phyloP scores from a whole-genome alignment of 1,139 yeast species.

The Saccharomyces pastorianus region DNA sequence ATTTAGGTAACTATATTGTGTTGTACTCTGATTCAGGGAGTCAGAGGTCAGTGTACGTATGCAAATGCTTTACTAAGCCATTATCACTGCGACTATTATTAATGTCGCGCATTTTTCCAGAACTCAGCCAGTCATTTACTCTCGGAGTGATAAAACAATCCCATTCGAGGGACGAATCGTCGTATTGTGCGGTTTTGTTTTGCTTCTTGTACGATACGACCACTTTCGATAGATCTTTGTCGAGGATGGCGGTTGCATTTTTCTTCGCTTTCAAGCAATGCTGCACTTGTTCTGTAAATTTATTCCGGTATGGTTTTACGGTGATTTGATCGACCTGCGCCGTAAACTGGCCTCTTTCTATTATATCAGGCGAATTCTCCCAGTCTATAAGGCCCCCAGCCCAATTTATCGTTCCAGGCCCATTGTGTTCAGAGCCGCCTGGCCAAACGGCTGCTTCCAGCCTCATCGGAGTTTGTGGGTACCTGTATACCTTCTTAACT shows the following conservation, averaged over 20 bases:
- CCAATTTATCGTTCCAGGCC: slow-evolving; percentile 80
- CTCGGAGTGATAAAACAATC: slow-evolving; percentile 1
- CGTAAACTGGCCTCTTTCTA: slow-evolving; percentile 24
- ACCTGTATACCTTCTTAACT: slow-evolving; percentile 33
- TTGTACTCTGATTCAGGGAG: background rate
- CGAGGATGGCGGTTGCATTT: slow-evolving; percentile 1
- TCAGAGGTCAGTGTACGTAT: background rate
- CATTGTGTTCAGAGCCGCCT: slow-evolving; percentile 62
- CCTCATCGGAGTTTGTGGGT: slow-evolving; percentile 89
- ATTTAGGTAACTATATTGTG: background rate
- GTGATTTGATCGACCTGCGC: slow-evolving; percentile 19
- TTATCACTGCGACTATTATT: background rate
- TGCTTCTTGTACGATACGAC: background rate
- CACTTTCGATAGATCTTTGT: background rate
- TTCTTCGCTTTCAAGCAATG: slow-evolving; percentile 5
- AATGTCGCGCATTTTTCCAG: slow-evolving; percentile 1
- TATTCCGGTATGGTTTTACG: slow-evolving; percentile 22
- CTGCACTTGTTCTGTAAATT: slow-evolving; percentile 8
- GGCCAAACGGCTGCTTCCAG: slow-evolving; percentile 90
- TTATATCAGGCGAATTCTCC: slow-evolving; percentile 35
- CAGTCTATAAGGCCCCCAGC: slow-evolving; percentile 88
- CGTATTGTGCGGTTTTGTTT: background rate
- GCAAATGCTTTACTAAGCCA: background rate
- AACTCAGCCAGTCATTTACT: background rate
- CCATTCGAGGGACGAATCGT: slow-evolving; percentile 3